These are phyloP conservation scores for Naumovozyma baii DNA, from an alignment of 805 yeast genomes.

Conservation along the genomic window DNA sequence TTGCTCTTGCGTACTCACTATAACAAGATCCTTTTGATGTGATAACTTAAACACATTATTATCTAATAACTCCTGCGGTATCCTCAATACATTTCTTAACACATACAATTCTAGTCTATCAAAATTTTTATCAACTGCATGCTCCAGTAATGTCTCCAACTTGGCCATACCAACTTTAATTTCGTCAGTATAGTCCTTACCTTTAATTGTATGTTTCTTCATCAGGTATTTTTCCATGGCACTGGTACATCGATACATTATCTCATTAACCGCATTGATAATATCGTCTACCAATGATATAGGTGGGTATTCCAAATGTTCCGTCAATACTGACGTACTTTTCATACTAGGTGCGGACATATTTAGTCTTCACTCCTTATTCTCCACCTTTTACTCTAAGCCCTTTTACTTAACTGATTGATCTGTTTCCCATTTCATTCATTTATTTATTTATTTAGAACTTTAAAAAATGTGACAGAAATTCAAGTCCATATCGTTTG, in stretches of 20 bases:
- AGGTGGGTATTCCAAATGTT: slow-evolving; percentile 80
- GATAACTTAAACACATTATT: slow-evolving; percentile 49
- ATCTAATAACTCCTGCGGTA: slow-evolving; percentile 56
- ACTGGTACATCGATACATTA: slow-evolving; percentile 70
- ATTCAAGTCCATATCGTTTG: no score
- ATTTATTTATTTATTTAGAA: no score
- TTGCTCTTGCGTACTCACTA: slow-evolving; percentile 9
- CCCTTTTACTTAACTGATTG: background rate
- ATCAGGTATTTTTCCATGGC: slow-evolving; percentile 62
- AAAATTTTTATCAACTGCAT: slow-evolving; percentile 68
- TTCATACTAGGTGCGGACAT: slow-evolving; percentile 32
- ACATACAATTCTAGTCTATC: slow-evolving; percentile 81
- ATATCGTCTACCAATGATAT: slow-evolving; percentile 76
- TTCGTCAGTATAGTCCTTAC: slow-evolving; percentile 36
- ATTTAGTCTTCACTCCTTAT: background rate
- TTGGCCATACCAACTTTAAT: slow-evolving; percentile 72
- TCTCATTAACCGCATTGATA: slow-evolving; percentile 76
- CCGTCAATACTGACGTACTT: slow-evolving; percentile 55
- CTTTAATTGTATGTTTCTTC: slow-evolving; percentile 15
- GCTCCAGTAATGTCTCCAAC: slow-evolving; percentile 65
- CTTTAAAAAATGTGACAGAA: no score
- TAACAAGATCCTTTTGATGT: slow-evolving; percentile 52
- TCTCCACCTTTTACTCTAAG: background rate
- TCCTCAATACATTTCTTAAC: slow-evolving; percentile 60
- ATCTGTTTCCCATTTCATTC: no score